Conservation (phyloP, 208 protist species). For the Trypanosoma melophagium region DNA sequence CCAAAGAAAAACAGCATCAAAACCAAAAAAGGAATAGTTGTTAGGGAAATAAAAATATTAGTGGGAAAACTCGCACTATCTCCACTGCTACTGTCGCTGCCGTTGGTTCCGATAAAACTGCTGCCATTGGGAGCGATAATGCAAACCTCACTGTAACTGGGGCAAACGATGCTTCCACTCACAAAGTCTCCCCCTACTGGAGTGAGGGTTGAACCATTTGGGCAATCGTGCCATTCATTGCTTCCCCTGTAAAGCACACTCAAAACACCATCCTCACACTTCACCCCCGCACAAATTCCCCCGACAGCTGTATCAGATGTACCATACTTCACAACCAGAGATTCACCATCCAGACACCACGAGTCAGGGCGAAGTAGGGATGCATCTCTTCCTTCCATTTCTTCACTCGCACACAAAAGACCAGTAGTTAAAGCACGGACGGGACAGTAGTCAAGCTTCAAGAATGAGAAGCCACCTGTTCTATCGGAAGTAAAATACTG, state of each 20-base stretch:
- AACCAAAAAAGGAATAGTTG: neutral
- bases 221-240: conserved; percentile 3
- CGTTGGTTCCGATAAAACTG: neutral
- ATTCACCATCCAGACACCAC: too few relatives aligned
- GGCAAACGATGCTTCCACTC: conserved; percentile 30
- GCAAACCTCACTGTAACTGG: conserved; percentile 39
- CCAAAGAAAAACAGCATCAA: neutral
- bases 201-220: neutral
- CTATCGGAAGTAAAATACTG: conserved; percentile 10
- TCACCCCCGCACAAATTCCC: conserved; percentile 14
- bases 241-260: neutral
- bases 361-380: too few relatives aligned
- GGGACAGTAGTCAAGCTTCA: conserved; percentile 46
- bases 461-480: conserved; percentile 1
- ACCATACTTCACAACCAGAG: too few relatives aligned
- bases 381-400: neutral
- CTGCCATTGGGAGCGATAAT: conserved; percentile 2
- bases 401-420: neutral
- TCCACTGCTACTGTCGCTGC: neutral
- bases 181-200: conserved; percentile 14
- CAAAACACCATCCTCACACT: conserved; percentile 2
- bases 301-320: too few relatives aligned
- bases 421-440: conserved; percentile 15
- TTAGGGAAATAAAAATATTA: neutral
- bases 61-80: neutral